Base-by-base conservation (phyloP, 352 stramenopile species). In the Phytophthora pluvialis region DNA sequence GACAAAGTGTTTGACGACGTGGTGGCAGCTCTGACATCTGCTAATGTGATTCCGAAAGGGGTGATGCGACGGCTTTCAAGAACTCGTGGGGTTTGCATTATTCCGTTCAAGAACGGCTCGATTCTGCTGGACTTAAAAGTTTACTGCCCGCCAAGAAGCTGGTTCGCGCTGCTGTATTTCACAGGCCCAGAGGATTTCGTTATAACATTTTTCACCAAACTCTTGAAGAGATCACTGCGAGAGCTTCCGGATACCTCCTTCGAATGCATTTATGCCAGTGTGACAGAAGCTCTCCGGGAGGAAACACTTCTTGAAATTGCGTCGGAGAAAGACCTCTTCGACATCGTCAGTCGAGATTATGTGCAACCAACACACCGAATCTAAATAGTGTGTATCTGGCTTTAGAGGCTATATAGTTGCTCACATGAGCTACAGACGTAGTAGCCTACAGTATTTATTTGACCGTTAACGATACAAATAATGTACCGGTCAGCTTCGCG, bases 111-210 rank as follows among this genome's bases (percentile, higher is more conserved):
- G 56, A 72, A 52, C 9, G 53, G 54, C 7, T 68, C 42, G 0
- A 56, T 95, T 46, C 56, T 94, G 8, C 62, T 94, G 28, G 85
- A 95, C 51, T 50, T 94, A 18, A 95, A 94, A 46, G 75, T 88
- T 18, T 90, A 81, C 42, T 29, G 56, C 18, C 75, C 70, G 0
- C 85, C 85, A 2, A 70, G 62, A 56, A 93, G 79, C 35, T 93
- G 78, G 78, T 78, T 93, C 50, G 85, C 79, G 3, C 55, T 93
- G 64, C 48, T 91, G 28, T 93, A 91, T 49, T 95, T 88, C 59
- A 93, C 84, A 5, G 83, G 85, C 3, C 82, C 83, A 3, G 82
- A 91, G 36, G 46, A 50, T 38, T 94, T 90, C 57, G 73, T 67
- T 3, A 28, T 73, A 2, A 49, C 60, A 26, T 90, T 88, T 35